Evolutionary conservation across 257 asterid genomes (phyloP).

Genomic region (Lycium barbarum): DNA sequence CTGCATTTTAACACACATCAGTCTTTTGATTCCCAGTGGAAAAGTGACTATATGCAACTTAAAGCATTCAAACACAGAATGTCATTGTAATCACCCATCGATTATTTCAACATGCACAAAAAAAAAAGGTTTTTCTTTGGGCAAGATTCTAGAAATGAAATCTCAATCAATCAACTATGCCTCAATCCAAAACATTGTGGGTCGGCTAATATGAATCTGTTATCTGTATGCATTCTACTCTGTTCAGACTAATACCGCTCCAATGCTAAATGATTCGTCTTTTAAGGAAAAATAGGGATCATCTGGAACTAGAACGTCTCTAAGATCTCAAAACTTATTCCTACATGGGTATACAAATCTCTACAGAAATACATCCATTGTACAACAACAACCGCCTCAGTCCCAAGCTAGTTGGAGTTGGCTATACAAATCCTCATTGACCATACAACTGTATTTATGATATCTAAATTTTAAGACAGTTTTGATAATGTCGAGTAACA

Average conservation of each 20-base stretch:
- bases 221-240: conserved; percentile 14
- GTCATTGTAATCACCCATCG: neutral
- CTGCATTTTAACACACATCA: conserved; percentile 62
- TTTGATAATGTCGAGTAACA: conserved; percentile 1
- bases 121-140: neutral
- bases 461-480: neutral
- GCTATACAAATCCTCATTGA: neutral
- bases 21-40: conserved; percentile 23
- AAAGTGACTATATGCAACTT: conserved; percentile 5
- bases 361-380: neutral
- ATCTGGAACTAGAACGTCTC: conserved; percentile 4
- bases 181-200: conserved; percentile 25
- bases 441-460: neutral
- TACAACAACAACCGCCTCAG: neutral
- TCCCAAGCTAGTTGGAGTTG: neutral
- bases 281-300: conserved; percentile 13
- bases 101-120: neutral
- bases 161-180: conserved; percentile 15
- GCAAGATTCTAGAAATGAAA: neutral
- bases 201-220: neutral
- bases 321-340: conserved; percentile 2
- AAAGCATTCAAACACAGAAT: neutral
- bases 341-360: neutral
- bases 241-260: neutral
- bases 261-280: neutral